Conservation (phyloP, 2,329 filamentous ascomycete genomes). For the Diaporthe vexans region DNA sequence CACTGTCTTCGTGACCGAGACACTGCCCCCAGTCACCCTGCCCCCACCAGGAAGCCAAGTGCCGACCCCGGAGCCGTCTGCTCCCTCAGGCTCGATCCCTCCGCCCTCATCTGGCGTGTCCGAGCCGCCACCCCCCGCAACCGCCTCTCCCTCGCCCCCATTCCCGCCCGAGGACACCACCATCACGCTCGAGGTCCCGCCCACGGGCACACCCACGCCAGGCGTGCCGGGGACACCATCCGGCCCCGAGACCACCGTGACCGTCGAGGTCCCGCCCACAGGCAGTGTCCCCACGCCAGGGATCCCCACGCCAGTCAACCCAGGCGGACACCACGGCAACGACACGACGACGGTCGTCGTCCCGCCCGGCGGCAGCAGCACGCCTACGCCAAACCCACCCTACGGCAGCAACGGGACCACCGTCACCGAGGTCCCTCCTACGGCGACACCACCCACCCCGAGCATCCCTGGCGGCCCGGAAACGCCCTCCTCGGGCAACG, state of each 20-base stretch:
- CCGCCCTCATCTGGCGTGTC: background rate
- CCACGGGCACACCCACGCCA: background rate
- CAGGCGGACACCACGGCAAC: background rate
- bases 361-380: no score
- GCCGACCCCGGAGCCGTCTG: conserved; percentile 10
- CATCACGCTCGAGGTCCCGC: background rate
- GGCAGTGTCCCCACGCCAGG: background rate
- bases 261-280: background rate
- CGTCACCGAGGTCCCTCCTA: background rate
- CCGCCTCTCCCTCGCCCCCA: background rate
- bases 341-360: background rate
- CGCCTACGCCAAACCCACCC: background rate
- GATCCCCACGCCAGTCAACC: background rate
- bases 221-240: background rate
- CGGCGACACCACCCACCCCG: background rate
- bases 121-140: background rate
- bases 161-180: background rate
- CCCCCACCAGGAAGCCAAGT: background rate
- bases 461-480: background rate
- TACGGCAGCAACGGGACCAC: background rate
- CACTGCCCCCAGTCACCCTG: background rate
- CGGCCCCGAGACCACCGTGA: background rate
- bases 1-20: conserved; percentile 10
- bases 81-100: background rate
- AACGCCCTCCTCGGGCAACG: background rate